These are phyloP conservation scores for Delitschia confertaspora DNA, from an alignment of 495 filamentous ascomycete species.

Conservation along the genomic window DNA sequence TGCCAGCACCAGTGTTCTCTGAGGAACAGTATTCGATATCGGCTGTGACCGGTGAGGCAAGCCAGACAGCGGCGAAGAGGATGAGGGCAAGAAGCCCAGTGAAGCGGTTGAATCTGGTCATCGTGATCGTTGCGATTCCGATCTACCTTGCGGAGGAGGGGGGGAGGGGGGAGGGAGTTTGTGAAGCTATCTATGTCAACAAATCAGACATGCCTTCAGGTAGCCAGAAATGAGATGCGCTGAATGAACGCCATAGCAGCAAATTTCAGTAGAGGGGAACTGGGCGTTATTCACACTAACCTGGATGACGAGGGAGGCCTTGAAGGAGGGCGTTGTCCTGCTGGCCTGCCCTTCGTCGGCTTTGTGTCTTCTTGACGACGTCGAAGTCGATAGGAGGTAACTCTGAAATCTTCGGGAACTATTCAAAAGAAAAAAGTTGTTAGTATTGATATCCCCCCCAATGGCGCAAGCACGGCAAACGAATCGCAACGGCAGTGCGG, in stretches of 20 bases:
- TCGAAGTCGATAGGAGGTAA: neutral
- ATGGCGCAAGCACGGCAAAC: neutral
- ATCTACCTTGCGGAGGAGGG: slow-evolving; percentile 1
- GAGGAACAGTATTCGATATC: slow-evolving; percentile 19
- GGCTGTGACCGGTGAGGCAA: neutral
- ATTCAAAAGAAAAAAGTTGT: neutral
- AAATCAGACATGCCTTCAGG: neutral
- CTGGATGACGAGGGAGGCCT: neutral
- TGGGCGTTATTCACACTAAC: neutral
- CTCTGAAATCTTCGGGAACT: slow-evolving; percentile 4
- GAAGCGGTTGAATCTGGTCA: neutral
- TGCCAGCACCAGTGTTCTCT: slow-evolving; percentile 18
- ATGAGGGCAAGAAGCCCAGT: slow-evolving; percentile 9
- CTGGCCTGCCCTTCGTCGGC: too few relatives aligned
- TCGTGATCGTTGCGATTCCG: neutral
- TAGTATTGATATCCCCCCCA: slow-evolving; percentile 7
- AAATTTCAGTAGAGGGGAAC: too few relatives aligned
- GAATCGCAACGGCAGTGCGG: neutral
- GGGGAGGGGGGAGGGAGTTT: neutral
- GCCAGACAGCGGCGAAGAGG: too few relatives aligned
- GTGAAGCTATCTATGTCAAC: neutral
- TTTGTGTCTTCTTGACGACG: too few relatives aligned
- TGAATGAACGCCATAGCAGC: neutral
- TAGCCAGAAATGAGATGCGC: neutral
- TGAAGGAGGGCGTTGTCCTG: too few relatives aligned